phyloP scores from a whole-genome alignment of 2,329 filamentous ascomycete species.

The Hypoxylon sp. region DNA sequence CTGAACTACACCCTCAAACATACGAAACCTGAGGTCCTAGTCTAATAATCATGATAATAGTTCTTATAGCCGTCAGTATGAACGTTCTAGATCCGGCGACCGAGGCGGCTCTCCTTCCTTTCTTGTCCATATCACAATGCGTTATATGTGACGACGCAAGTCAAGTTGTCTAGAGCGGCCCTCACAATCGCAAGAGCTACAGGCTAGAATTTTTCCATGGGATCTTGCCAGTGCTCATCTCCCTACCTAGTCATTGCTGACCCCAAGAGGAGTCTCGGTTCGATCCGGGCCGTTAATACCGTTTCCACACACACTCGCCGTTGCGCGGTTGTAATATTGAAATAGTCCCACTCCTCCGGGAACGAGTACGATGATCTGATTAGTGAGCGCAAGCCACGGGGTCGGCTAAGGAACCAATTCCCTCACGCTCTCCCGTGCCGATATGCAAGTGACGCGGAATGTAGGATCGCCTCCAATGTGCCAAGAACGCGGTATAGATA shows the following conservation, averaged over 20 bases:
- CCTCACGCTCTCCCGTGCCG: background rate
- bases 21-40: conserved; percentile 6
- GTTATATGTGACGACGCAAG: background rate
- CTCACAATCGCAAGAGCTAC: conserved; percentile 13
- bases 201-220: conserved; percentile 1
- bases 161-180: conserved; percentile 8
- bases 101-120: background rate
- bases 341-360: conserved; percentile 14
- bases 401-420: conserved; percentile 5
- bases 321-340: conserved; percentile 1
- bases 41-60: conserved; percentile 4
- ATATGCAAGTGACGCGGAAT: conserved; percentile 15
- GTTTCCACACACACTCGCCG: background rate
- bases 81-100: background rate
- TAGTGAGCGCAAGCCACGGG: conserved; percentile 20
- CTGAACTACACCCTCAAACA: conserved; percentile 11
- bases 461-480: conserved; percentile 14
- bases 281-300: conserved; percentile 1
- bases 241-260: conserved; percentile 1
- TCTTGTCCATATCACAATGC: conserved; percentile 4
- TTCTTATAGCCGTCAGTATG: conserved; percentile 16
- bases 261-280: background rate
- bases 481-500: conserved; percentile 21
- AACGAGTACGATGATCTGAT: conserved; percentile 15
- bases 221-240: background rate